These are phyloP conservation scores for Acephala macrosclerotiorum DNA, from an alignment of 2,329 filamentous ascomycete species.

Conservation along the genomic window DNA sequence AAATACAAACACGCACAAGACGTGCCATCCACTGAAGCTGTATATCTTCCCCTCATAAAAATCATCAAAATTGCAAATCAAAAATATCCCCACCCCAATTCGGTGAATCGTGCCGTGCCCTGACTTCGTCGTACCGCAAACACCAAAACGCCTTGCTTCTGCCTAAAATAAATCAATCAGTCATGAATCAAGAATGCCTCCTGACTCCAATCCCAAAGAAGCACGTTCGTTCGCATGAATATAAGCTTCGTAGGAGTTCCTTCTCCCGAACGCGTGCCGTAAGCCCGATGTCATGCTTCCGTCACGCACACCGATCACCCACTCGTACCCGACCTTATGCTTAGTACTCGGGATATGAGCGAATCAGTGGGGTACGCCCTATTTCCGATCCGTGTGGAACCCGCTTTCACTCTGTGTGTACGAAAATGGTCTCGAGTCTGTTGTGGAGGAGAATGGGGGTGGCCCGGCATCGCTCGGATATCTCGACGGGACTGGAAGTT, in stretches of 20 bases:
- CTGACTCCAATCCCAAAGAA: not conserved
- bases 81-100: not conserved
- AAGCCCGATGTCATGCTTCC: not conserved
- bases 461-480: conserved; percentile 15
- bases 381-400: conserved; percentile 10
- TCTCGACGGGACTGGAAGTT: conserved; percentile 16
- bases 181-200: not conserved
- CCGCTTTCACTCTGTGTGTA: conserved; percentile 30
- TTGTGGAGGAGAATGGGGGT: not conserved
- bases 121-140: not conserved
- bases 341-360: not conserved
- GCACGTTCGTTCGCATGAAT: not conserved
- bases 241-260: not conserved
- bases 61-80: not conserved
- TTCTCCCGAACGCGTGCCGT: not conserved
- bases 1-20: not conserved
- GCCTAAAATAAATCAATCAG: not conserved
- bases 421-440: conserved; percentile 24
- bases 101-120: not conserved
- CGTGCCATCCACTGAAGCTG: not conserved
- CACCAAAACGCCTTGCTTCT: conserved; percentile 4
- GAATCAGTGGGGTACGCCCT: not conserved
- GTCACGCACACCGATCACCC: not conserved
- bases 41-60: conserved; percentile 4
- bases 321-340: not conserved